These are phyloP conservation scores for Mycena vitilis DNA, from an alignment of 768 basidiomycete genomes.

Conservation along the genomic window DNA sequence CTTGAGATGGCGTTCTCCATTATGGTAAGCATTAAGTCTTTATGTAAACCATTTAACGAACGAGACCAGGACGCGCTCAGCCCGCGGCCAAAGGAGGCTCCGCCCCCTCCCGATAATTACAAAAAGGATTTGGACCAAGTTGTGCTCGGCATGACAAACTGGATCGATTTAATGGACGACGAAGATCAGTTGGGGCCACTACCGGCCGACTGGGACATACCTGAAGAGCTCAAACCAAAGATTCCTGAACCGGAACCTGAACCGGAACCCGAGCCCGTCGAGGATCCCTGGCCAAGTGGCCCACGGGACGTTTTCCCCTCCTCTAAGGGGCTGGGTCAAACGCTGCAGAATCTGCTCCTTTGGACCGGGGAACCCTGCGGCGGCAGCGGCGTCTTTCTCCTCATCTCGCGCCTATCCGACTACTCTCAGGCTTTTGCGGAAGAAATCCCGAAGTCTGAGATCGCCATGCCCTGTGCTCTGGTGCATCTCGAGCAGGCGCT, in stretches of 20 bases:
- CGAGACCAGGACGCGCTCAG: constrained; percentile 17
- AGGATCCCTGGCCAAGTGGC: constrained; percentile 14
- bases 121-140: constrained; percentile 16
- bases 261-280: neutral
- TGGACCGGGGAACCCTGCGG: constrained; percentile 16
- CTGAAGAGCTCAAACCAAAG: constrained; percentile 1
- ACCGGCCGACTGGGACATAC: constrained; percentile 2
- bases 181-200: constrained; percentile 22
- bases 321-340: neutral
- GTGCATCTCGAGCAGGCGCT: constrained; percentile 23
- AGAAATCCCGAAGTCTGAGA: neutral
- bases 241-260: neutral
- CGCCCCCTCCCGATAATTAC: neutral
- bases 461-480: constrained; percentile 17
- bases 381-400: constrained; percentile 25
- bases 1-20: constrained; percentile 5
- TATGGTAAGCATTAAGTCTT: too few species aligned
- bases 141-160: constrained; percentile 13
- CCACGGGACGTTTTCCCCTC: constrained; percentile 19
- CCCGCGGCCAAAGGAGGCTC: neutral
- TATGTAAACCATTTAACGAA: too few species aligned
- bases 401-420: constrained; percentile 20
- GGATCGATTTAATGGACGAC: neutral
- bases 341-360: constrained; percentile 14
- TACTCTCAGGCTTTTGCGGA: constrained; percentile 5